Percentiles rank a stretch among this genome's conserved stretches.
These are phyloP conservation scores for Tieghemiomyces parasiticus DNA, from an alignment of 192 early-diverging fungal genomes.

Conservation along the genomic window DNA sequence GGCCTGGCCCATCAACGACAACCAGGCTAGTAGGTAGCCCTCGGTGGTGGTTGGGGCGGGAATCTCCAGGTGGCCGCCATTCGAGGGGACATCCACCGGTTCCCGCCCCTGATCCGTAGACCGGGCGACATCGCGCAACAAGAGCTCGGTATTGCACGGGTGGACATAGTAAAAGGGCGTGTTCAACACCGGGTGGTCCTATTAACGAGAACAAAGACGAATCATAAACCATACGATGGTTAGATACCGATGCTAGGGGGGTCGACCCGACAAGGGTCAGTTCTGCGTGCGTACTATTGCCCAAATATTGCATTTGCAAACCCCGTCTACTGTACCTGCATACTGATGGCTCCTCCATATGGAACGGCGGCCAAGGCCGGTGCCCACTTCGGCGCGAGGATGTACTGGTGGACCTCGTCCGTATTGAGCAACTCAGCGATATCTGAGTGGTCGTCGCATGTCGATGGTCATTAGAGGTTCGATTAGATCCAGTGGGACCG, in stretches of 20 bases:
- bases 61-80: neutral
- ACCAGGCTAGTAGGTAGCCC: neutral
- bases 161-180: conserved; percentile 43
- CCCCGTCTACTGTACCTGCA: neutral
- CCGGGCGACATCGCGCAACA: conserved; percentile 24
- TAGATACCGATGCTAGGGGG: neutral
- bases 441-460: neutral
- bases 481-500: neutral
- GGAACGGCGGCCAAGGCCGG: conserved; percentile 17
- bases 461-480: neutral
- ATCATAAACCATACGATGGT: neutral
- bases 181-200: conserved; percentile 39
- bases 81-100: neutral
- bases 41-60: too few species aligned
- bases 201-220: conserved; percentile 11
- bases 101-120: neutral
- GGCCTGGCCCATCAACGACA: conserved; percentile 2
- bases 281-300: neutral
- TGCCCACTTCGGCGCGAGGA: conserved; percentile 19
- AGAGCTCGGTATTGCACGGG: conserved; percentile 39
- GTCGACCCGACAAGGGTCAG: neutral
- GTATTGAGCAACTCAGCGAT: conserved; percentile 11
- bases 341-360: conserved; percentile 14
- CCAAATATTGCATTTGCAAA: neutral
- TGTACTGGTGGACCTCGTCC: conserved; percentile 26